A percentile compares a stretch with the other conserved stretches of the same genome.
Evolutionary conservation across 768 basidiomycete genomes (phyloP).

Genomic region (Leccinum disarticulatum): DNA sequence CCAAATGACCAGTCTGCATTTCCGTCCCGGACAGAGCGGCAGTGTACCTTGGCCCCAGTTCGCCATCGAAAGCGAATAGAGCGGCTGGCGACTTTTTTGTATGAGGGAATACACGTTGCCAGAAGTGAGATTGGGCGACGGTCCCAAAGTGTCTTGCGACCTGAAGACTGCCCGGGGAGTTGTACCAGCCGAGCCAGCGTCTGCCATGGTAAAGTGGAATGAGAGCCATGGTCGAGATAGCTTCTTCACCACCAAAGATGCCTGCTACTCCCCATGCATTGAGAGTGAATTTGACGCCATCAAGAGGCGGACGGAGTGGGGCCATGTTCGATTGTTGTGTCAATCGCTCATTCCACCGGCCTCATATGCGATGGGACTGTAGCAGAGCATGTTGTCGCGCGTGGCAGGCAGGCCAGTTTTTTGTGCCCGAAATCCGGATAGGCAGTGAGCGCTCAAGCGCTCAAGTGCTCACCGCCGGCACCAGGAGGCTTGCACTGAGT

Average conservation of each 20-base stretch:
- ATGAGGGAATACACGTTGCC: slow-evolving; percentile 28
- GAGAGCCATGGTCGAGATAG: slow-evolving; percentile 29
- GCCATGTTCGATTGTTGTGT: slow-evolving; percentile 8
- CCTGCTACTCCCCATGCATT: slow-evolving; percentile 34
- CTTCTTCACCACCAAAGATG: slow-evolving; percentile 36
- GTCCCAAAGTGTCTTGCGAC: slow-evolving; percentile 31
- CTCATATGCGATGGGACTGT: background rate
- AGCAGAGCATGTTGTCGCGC: background rate
- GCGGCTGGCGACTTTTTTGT: slow-evolving; percentile 18
- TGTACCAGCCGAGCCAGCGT: slow-evolving; percentile 37
- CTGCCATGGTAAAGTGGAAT: slow-evolving; percentile 30
- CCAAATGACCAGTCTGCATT: slow-evolving; percentile 32
- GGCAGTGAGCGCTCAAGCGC: background rate
- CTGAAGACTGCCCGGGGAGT: slow-evolving; percentile 32
- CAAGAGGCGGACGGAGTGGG: slow-evolving; percentile 11
- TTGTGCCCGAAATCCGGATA: background rate
- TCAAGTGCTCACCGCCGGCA: no score
- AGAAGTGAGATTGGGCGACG: slow-evolving; percentile 26
- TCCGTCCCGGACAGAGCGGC: slow-evolving; percentile 27
- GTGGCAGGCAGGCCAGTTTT: background rate
- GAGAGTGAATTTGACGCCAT: slow-evolving; percentile 19
- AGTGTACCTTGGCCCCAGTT: slow-evolving; percentile 27
- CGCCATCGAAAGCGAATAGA: slow-evolving; percentile 28
- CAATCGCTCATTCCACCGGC: background rate
- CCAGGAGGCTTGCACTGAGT: background rate